phyloP scores from a whole-genome alignment of 805 yeast species.

The Pichia cephalocereana region DNA sequence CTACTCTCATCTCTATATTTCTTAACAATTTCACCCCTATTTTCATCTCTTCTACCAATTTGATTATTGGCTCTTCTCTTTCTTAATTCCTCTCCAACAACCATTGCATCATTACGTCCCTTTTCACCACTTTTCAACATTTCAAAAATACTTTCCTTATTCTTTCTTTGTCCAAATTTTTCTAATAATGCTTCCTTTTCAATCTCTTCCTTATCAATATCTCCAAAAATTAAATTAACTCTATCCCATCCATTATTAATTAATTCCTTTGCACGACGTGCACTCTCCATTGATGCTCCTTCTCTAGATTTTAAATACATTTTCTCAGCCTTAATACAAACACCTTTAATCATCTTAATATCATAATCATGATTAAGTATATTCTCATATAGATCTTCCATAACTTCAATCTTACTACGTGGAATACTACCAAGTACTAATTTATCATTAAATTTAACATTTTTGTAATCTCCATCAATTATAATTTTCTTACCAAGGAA shows the following conservation, averaged over 20 bases:
- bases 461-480: slow-evolving; percentile 57
- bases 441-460: slow-evolving; percentile 43
- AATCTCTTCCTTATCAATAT: slow-evolving; percentile 66
- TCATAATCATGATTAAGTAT: slow-evolving; percentile 60
- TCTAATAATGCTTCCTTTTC: slow-evolving; percentile 64
- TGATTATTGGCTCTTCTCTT: too few relatives aligned
- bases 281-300: slow-evolving; percentile 79
- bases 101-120: slow-evolving; percentile 48
- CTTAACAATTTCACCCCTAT: slow-evolving; percentile 8
- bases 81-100: slow-evolving; percentile 30
- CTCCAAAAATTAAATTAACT: slow-evolving; percentile 72
- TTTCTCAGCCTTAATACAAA: slow-evolving; percentile 80
- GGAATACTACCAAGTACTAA: slow-evolving; percentile 82
- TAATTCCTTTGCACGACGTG: slow-evolving; percentile 76
- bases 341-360: slow-evolving; percentile 51
- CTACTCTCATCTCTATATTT: slow-evolving; percentile 68
- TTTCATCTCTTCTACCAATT: slow-evolving; percentile 13
- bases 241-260: slow-evolving; percentile 79
- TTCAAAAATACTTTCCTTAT: slow-evolving; percentile 92
- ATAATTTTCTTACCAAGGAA: slow-evolving; percentile 79
- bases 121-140: slow-evolving; percentile 24
- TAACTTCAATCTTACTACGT: slow-evolving; percentile 56
- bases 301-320: slow-evolving; percentile 77
- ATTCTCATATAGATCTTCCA: slow-evolving; percentile 62
- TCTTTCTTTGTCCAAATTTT: slow-evolving; percentile 55